Percentiles rank a stretch among this genome's conserved stretches.
These are phyloP conservation scores for Vicia sativa DNA, from an alignment of 306 rosid genomes.

Conservation along the genomic window DNA sequence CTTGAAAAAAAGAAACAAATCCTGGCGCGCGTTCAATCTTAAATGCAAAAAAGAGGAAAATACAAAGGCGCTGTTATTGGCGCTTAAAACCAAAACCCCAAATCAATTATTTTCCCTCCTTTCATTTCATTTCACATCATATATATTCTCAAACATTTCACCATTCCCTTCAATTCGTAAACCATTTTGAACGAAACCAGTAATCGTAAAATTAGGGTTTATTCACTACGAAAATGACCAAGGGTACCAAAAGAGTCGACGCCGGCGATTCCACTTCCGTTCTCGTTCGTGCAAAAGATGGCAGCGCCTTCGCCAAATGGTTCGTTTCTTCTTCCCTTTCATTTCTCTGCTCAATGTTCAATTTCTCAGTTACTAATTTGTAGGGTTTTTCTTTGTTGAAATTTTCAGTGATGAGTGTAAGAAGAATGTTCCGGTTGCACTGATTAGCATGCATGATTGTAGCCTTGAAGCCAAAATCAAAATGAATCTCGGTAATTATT, in stretches of 20 bases:
- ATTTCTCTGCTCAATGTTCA: not conserved
- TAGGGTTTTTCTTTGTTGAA: not conserved
- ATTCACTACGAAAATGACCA: constrained; percentile 28
- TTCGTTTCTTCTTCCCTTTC: constrained; percentile 3
- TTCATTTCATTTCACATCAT: constrained; percentile 1
- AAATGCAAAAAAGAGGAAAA: constrained; percentile 12
- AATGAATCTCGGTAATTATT: constrained; percentile 59
- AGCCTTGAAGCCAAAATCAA: constrained; percentile 85
- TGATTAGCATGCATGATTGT: constrained; percentile 79
- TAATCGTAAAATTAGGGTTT: not conserved
- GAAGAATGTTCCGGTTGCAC: constrained; percentile 74
- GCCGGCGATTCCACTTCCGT: constrained; percentile 56
- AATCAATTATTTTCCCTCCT: constrained; percentile 30
- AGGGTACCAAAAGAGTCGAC: constrained; percentile 72
- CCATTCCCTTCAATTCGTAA: not conserved
- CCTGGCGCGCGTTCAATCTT: not conserved
- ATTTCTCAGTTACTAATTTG: not conserved
- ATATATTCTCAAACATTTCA: not conserved
- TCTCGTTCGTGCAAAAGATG: constrained; percentile 75
- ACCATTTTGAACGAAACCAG: not conserved
- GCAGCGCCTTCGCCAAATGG: constrained; percentile 94
- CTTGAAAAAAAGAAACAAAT: not conserved
- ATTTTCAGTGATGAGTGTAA: constrained; percentile 69
- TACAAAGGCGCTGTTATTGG: constrained; percentile 17
- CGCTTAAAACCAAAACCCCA: constrained; percentile 22